phyloP scores from a whole-genome alignment of 225 moss, liverwort and hornwort genomes.

The Asterella californica region DNA sequence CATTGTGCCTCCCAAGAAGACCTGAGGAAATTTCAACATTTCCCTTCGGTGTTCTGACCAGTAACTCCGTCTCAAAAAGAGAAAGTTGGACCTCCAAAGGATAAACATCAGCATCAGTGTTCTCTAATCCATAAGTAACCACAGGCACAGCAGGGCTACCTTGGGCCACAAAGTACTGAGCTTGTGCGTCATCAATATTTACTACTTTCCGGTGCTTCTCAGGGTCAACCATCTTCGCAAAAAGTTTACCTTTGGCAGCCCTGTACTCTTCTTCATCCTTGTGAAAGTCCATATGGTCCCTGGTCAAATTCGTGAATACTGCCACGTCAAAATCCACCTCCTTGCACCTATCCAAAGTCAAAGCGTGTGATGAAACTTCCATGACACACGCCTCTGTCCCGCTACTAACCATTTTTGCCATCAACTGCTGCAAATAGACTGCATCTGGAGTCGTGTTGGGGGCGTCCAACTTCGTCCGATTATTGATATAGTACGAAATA shows the following conservation, averaged over 20 bases:
- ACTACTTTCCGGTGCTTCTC: slow-evolving; percentile 80
- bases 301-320: slow-evolving; percentile 85
- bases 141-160: slow-evolving; percentile 77
- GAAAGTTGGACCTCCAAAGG: slow-evolving; percentile 92
- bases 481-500: slow-evolving; percentile 78
- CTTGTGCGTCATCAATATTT: slow-evolving; percentile 78
- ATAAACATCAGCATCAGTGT: slow-evolving; percentile 72
- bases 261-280: slow-evolving; percentile 69
- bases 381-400: slow-evolving; percentile 79
- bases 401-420: slow-evolving; percentile 87
- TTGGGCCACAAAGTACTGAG: slow-evolving; percentile 63
- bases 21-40: slow-evolving; percentile 98
- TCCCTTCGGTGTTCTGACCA: slow-evolving; percentile 79
- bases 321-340: slow-evolving; percentile 93
- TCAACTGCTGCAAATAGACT: slow-evolving; percentile 75
- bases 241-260: slow-evolving; percentile 82
- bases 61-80: slow-evolving; percentile 86
- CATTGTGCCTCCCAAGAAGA: slow-evolving; percentile 85
- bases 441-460: slow-evolving; percentile 85
- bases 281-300: slow-evolving; percentile 97
- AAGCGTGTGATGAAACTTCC: slow-evolving; percentile 95
- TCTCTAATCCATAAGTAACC: slow-evolving; percentile 77
- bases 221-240: slow-evolving; percentile 97
- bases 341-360: slow-evolving; percentile 74
- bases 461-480: slow-evolving; percentile 65